These are phyloP conservation scores for Boletus rufocinnamomeus DNA, from an alignment of 768 basidiomycete genomes.

Conservation along the genomic window DNA sequence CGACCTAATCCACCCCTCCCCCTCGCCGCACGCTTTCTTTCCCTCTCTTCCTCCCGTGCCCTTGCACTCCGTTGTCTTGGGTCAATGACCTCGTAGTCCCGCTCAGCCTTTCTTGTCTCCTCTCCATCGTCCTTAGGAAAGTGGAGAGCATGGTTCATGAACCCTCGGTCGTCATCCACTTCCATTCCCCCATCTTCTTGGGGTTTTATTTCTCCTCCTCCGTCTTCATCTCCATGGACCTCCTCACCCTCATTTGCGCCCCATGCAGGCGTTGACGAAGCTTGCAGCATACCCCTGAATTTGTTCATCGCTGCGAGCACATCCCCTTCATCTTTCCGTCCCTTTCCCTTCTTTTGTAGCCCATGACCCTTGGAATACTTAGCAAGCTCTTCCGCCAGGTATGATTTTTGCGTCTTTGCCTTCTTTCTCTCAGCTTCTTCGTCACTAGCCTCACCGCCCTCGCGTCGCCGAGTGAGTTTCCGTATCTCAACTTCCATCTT, in stretches of 20 bases:
- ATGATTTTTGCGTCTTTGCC: slow-evolving; percentile 62
- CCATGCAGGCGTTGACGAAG: slow-evolving; percentile 35
- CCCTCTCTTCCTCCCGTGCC: slow-evolving; percentile 78
- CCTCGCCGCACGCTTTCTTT: slow-evolving; percentile 49
- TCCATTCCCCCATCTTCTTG: slow-evolving; percentile 58
- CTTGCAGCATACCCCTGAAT: slow-evolving; percentile 71
- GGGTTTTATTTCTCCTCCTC: slow-evolving; percentile 16
- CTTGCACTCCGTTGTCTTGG: slow-evolving; percentile 70
- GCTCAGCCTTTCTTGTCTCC: slow-evolving; percentile 73
- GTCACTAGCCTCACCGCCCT: slow-evolving; percentile 61
- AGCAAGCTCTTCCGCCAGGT: slow-evolving; percentile 77
- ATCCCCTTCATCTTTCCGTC: slow-evolving; percentile 70
- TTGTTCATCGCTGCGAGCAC: slow-evolving; percentile 66
- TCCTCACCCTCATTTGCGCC: slow-evolving; percentile 28
- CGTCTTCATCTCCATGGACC: slow-evolving; percentile 11
- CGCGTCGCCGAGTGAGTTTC: slow-evolving; percentile 64
- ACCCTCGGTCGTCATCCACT: slow-evolving; percentile 75
- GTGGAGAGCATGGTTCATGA: slow-evolving; percentile 68
- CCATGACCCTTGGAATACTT: slow-evolving; percentile 74
- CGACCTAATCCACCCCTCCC: slow-evolving; percentile 24
- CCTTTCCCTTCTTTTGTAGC: slow-evolving; percentile 55
- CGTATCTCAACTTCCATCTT: slow-evolving; percentile 90
- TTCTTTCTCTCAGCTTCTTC: slow-evolving; percentile 58
- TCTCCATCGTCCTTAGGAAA: slow-evolving; percentile 82
- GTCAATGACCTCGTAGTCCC: slow-evolving; percentile 90